Evolutionary conservation across 441 rosid genomes (phyloP).

Genomic region (Gossypium gossypioides): DNA sequence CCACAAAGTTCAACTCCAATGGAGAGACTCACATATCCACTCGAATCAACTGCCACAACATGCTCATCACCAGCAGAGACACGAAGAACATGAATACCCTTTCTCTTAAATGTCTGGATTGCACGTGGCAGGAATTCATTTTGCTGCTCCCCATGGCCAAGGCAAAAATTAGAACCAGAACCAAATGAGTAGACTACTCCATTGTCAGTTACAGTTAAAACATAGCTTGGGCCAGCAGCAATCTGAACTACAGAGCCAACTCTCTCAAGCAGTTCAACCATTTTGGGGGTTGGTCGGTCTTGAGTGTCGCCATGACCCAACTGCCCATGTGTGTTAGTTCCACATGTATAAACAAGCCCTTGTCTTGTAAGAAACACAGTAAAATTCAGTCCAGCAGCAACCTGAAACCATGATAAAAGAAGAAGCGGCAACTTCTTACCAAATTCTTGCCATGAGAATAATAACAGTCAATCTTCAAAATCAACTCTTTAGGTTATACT

Average conservation of each 20-base stretch:
- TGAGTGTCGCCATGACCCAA: constrained; percentile 82
- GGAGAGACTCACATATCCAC: constrained; percentile 57
- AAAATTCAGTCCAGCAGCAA: constrained; percentile 79
- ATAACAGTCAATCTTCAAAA: constrained; percentile 1
- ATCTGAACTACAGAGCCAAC: constrained; percentile 65
- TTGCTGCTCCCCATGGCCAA: constrained; percentile 94
- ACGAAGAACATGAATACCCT: constrained; percentile 58
- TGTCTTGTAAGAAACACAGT: constrained; percentile 71
- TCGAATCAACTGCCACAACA: constrained; percentile 87
- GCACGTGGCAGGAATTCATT: constrained; percentile 68
- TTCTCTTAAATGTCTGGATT: constrained; percentile 63
- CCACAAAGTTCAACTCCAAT: not conserved
- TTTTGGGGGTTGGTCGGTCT: constrained; percentile 67
- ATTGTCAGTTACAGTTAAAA: constrained; percentile 48
- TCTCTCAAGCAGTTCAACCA: constrained; percentile 38
- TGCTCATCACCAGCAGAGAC: constrained; percentile 97
- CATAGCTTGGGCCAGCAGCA: constrained; percentile 86
- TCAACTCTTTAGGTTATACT: not conserved
- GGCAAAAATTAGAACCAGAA: constrained; percentile 80
- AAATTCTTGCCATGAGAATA: not conserved
- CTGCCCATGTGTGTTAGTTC: constrained; percentile 72
- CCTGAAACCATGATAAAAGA: constrained; percentile 37
- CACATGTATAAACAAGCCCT: constrained; percentile 72
- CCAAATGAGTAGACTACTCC: constrained; percentile 86
- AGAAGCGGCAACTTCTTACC: not conserved